Conservation (phyloP, 2,329 filamentous ascomycete species). For the Lojkania enalia region DNA sequence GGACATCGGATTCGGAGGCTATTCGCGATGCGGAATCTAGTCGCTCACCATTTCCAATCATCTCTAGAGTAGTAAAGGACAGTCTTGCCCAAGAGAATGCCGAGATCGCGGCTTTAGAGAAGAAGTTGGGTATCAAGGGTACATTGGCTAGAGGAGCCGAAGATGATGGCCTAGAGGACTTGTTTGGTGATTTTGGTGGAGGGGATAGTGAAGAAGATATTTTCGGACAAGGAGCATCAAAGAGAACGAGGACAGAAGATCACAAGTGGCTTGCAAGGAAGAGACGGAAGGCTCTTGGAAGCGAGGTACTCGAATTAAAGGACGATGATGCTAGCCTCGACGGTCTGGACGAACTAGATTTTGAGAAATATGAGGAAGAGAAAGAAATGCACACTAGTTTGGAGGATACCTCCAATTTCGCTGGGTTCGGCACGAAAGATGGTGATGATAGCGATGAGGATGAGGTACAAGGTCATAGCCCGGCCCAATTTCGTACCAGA, state of each 20-base stretch:
- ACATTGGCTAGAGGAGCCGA: constrained; percentile 71
- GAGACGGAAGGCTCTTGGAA: constrained; percentile 54
- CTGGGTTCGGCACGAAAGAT: constrained; percentile 38
- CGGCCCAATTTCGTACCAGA: constrained; percentile 51
- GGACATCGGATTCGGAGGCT: constrained; percentile 10
- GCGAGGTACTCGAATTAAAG: too few relatives aligned
- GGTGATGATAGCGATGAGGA: not conserved
- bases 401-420: constrained; percentile 25
- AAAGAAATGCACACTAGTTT: constrained; percentile 21
- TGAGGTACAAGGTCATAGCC: not conserved
- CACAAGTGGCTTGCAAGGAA: constrained; percentile 64
- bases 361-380: constrained; percentile 7
- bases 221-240: constrained; percentile 51
- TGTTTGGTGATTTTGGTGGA: constrained; percentile 68
- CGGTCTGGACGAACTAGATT: not conserved
- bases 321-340: constrained; percentile 33
- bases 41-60: constrained; percentile 24
- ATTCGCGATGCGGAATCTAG: constrained; percentile 12
- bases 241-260: constrained; percentile 62
- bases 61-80: constrained; percentile 56
- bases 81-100: constrained; percentile 76
- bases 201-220: constrained; percentile 50
- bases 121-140: constrained; percentile 79
- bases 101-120: constrained; percentile 85
- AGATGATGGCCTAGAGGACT: constrained; percentile 79